Evolutionary conservation across 192 early-diverging fungal species (phyloP), one percentile per base, ranked within the genome.

Genomic region (Coemansia sp.): DNA sequence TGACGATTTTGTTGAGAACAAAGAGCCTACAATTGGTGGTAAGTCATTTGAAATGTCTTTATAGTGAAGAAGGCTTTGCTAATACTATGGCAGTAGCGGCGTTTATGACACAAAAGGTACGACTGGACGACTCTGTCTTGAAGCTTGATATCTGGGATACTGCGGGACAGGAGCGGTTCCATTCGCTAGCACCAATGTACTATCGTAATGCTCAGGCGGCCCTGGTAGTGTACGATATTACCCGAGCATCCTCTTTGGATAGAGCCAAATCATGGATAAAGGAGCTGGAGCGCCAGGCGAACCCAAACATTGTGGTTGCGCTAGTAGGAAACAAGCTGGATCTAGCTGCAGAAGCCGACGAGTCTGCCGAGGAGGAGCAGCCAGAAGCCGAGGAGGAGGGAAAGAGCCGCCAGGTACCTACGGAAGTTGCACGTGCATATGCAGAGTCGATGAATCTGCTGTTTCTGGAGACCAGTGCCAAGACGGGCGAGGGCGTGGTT

Each of bases 161-260:
- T n/a, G 96, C 96, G 36, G 96, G 96, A 28, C 96, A 98, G 79
- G 96, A 98, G 72, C 80, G 96, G 42, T 99, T 97, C 78, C 94
- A 95, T 58, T 97, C 91, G 43, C 82, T 93, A 49, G 88, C 83
- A 54, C 91, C 94, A 31, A 88, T 96, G 94, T 99, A 99, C 77
- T 99, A 99, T 72, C 78, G 96, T 55, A 94, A 94, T 67, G 96
- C 96, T 12, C 93, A 96, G 79, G 94, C 94, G 31, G 94, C 94
- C 0, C 85, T 97, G 3, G 92, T 98, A 37, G 96, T 92, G 6
- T 98, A 95, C 65, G 96, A 98, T 78, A 88, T 98, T 50, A 98
- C 96, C 3, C 63, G 63, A 26, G 57, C 86, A 72, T 75, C 92
- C 6, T 95, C 94, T 12, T 80, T 98, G 47, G 91, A 93, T 48